Base-by-base conservation (phyloP, 2,329 filamentous ascomycete species). In the Diaporthe australafricana region DNA sequence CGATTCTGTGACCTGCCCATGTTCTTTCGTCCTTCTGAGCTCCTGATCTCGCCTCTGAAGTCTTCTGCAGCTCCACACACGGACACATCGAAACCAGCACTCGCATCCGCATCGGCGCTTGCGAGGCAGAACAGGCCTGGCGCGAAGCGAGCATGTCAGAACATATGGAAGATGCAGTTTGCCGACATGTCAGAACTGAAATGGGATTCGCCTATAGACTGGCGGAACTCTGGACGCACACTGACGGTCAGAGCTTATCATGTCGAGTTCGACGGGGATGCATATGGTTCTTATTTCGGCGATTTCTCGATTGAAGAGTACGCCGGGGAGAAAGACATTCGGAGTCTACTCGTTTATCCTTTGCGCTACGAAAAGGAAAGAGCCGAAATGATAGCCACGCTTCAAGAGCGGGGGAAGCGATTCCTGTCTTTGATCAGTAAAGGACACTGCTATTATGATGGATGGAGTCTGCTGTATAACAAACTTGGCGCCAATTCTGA, bases 1-100 rank as follows among this genome's bases (percentile, higher is more conserved):
- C 52, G 69, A 20, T 71, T 66, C 42, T 60, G 38, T 8, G 69
- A 71, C 11, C 55, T 71, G 12, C 69, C 62, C 22, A 71, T 71
- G 69, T 57, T 56, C 42, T 71, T 60, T 32, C 40, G 52, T 20
- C 69, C 69, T 14, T 60, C 60, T 12, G 60, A 71, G 9, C 45
- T 70, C 6, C 7, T 70, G 11, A 62, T 25, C 16, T 27, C 55
- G 12, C 20, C 22, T 11, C 38, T 25, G 17, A 38, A 22, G 35
- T 20, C n/a, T 25, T 32, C 25, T n/a, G 5, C n/a, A 4, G 9
- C 52, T n/a, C n/a, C n/a, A n/a, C n/a, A n/a, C 2, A 14, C n/a
- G 8, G 3, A 14, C 2, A 42, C 47, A 14, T 50, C 30, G 30
- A 53, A 57, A 17, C 14, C 22, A 0, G 14, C 6, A 9, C 32